These are phyloP conservation scores for Tolypocladium guangdongense DNA, from an alignment of 2,329 filamentous ascomycete species.

Conservation along the genomic window DNA sequence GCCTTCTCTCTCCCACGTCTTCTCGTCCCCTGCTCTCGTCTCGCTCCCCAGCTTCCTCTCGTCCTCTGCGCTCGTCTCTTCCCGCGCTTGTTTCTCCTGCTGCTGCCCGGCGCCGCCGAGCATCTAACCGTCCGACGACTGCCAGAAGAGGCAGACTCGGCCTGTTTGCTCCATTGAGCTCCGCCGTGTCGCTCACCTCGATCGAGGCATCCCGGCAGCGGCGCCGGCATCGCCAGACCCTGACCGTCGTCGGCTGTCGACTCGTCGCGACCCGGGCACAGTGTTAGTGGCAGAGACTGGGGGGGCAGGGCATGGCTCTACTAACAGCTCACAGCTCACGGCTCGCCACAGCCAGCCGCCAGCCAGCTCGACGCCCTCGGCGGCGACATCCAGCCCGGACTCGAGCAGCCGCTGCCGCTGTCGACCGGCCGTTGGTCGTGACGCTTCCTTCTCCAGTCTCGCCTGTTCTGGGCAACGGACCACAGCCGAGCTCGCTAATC, in stretches of 20 bases:
- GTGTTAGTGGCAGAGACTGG: background rate
- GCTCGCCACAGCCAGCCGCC: no score
- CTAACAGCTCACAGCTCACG: no score
- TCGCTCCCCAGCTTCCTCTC: background rate
- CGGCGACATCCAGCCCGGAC: background rate
- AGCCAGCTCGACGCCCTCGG: background rate
- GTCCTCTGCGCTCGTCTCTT: background rate
- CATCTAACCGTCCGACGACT: background rate
- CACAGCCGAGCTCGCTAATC: background rate
- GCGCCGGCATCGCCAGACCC: background rate
- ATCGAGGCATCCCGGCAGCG: background rate
- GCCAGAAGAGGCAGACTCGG: background rate
- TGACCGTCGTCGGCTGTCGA: background rate
- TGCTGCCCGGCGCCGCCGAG: background rate
- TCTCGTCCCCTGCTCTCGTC: background rate
- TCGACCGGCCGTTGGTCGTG: background rate
- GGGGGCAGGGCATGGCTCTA: background rate
- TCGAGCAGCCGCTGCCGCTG: background rate
- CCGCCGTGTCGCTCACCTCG: background rate
- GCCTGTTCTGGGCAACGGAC: background rate
- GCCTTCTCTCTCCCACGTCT: no score
- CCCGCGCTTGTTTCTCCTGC: background rate
- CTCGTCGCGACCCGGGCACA: background rate
- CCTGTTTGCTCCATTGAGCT: background rate
- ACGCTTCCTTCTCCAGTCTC: background rate